These are phyloP conservation scores for Arachis stenosperma DNA, from an alignment of 306 rosid species.

Conservation along the genomic window DNA sequence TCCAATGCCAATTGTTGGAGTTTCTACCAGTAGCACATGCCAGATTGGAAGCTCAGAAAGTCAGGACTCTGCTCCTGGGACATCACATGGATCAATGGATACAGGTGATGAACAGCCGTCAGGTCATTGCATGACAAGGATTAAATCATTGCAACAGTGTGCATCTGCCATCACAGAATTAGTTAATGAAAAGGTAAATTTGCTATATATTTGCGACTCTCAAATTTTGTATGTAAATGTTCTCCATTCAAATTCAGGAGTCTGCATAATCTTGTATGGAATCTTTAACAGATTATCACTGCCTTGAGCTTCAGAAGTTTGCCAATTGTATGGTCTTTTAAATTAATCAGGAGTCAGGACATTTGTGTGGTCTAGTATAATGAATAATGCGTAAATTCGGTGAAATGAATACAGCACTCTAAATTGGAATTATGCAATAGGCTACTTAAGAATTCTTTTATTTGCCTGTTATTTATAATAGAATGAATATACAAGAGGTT, in stretches of 20 bases:
- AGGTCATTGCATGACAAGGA: slow-evolving; percentile 70
- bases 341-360: slow-evolving; percentile 23
- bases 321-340: slow-evolving; percentile 10
- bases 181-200: slow-evolving; percentile 78
- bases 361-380: slow-evolving; percentile 17
- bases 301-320: slow-evolving; percentile 20
- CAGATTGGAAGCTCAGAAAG: slow-evolving; percentile 85
- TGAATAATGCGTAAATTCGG: slow-evolving; percentile 8
- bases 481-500: not conserved
- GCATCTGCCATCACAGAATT: slow-evolving; percentile 77
- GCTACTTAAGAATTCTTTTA: slow-evolving; percentile 1
- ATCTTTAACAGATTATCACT: slow-evolving; percentile 1
- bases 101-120: slow-evolving; percentile 88
- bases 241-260: slow-evolving; percentile 7
- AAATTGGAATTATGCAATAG: slow-evolving; percentile 16
- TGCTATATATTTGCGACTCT: slow-evolving; percentile 16
- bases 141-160: slow-evolving; percentile 82
- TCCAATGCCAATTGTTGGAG: slow-evolving; percentile 79
- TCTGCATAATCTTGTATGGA: not conserved
- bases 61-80: slow-evolving; percentile 90
- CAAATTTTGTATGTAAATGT: slow-evolving; percentile 6
- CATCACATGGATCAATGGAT: slow-evolving; percentile 82
- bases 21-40: slow-evolving; percentile 50
- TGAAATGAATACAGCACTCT: slow-evolving; percentile 11
- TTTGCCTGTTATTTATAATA: not conserved